Conservation (phyloP, 2,329 filamentous ascomycete species). For the Metarhizium anisopliae region DNA sequence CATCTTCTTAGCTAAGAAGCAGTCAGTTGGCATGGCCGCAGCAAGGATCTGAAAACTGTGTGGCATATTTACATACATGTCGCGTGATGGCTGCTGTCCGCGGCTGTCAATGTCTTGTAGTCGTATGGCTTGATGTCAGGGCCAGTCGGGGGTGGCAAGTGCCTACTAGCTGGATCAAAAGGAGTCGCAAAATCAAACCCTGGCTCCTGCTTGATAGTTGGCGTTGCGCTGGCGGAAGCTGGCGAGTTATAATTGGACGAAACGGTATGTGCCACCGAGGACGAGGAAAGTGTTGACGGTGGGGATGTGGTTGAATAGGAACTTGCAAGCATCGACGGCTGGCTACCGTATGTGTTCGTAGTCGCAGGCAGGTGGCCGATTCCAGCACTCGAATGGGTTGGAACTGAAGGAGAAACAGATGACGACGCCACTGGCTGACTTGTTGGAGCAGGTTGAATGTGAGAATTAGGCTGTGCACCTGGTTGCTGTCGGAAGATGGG, state of each 20-base stretch:
- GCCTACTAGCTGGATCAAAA: conserved; percentile 48
- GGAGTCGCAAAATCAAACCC: conserved; percentile 40
- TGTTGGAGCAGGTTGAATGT: conserved; percentile 27
- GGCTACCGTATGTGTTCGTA: conserved; percentile 34
- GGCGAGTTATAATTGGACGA: conserved; percentile 25
- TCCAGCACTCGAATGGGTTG: conserved; percentile 12
- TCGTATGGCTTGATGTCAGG: conserved; percentile 4
- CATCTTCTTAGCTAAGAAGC: conserved; percentile 40
- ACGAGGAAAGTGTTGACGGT: conserved; percentile 22
- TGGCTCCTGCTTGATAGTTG: conserved; percentile 25
- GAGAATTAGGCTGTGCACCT: conserved; percentile 62
- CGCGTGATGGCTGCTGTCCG: conserved; percentile 29
- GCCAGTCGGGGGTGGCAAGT: conserved; percentile 1
- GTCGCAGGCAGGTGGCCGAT: conserved; percentile 16
- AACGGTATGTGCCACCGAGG: conserved; percentile 11
- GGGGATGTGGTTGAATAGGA: conserved; percentile 26
- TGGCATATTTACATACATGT: conserved; percentile 34
- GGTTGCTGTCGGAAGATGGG: conserved; percentile 73
- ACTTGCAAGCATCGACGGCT: conserved; percentile 34
- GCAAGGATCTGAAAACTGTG: not conserved
- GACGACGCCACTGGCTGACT: conserved; percentile 25
- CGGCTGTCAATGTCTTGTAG: conserved; percentile 14
- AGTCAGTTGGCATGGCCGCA: not conserved
- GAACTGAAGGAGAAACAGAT: conserved; percentile 15
- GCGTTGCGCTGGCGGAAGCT: conserved; percentile 19